Percentiles rank a stretch among this genome's conserved stretches.
phyloP scores from a whole-genome alignment of 2,329 filamentous ascomycete genomes.

The Xylaria sp. region DNA sequence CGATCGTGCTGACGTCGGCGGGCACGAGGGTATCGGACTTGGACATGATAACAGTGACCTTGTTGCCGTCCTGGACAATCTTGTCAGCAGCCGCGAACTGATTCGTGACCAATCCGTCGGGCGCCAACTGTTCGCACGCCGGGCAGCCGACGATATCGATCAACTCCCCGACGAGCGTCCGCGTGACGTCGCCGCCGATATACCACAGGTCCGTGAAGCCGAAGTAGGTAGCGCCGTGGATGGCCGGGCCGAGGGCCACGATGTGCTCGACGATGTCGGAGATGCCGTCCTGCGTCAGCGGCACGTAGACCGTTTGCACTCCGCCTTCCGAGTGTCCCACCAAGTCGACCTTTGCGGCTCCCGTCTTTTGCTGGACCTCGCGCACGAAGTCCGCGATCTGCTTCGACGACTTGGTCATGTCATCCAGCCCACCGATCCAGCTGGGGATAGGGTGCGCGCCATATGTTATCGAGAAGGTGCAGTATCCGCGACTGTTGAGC shows the following conservation, averaged over 20 bases:
- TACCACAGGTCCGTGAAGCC: constrained; percentile 48
- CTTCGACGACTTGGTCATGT: constrained; percentile 53
- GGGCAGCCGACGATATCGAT: constrained; percentile 42
- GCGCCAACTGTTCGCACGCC: constrained; percentile 47
- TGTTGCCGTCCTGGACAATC: constrained; percentile 45
- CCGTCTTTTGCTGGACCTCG: constrained; percentile 51
- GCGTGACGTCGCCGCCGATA: constrained; percentile 42
- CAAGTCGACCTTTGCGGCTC: constrained; percentile 53
- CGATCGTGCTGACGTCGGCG: constrained; percentile 40
- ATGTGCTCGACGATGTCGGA: constrained; percentile 44
- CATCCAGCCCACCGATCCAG: constrained; percentile 53
- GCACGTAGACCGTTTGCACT: constrained; percentile 52
- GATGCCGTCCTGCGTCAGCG: constrained; percentile 45
- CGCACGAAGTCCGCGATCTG: constrained; percentile 55
- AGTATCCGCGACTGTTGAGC: constrained; percentile 52
- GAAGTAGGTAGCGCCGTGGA: constrained; percentile 47
- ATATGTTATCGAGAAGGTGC: constrained; percentile 56
- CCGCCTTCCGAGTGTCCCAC: constrained; percentile 58
- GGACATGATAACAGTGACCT: constrained; percentile 46
- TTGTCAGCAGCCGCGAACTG: constrained; percentile 35
- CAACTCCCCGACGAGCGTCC: constrained; percentile 38
- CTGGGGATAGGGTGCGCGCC: constrained; percentile 53
- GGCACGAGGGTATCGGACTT: constrained; percentile 43
- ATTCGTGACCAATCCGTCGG: constrained; percentile 41
- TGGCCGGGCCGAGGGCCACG: constrained; percentile 44